phyloP scores from a whole-genome alignment of 768 basidiomycete genomes.

The Sutorius australiensis region DNA sequence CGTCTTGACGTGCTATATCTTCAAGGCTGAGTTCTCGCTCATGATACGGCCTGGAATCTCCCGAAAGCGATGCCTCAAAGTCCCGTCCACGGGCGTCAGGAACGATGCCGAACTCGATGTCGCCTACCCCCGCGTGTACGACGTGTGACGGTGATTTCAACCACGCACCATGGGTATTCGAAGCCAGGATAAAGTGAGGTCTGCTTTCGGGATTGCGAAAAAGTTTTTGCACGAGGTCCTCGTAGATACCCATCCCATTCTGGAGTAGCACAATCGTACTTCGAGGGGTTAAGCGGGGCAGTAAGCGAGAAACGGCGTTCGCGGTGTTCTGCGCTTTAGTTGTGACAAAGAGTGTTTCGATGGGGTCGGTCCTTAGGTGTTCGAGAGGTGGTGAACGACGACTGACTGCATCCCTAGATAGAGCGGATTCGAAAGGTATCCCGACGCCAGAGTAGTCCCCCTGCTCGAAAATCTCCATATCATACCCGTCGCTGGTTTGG shows the following conservation, averaged over 20 bases:
- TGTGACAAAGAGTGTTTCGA: conserved; percentile 78
- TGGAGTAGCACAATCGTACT: conserved; percentile 91
- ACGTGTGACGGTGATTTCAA: conserved; percentile 48
- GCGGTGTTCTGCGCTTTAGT: conserved; percentile 72
- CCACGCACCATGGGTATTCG: conserved; percentile 79
- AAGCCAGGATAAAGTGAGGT: conserved; percentile 82
- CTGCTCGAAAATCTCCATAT: conserved; percentile 45
- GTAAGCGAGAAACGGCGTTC: conserved; percentile 52
- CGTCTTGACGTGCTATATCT: conserved; percentile 44
- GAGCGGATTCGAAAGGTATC: conserved; percentile 15
- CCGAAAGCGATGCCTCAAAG: conserved; percentile 53
- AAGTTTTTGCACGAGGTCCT: conserved; percentile 58
- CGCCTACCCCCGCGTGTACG: conserved; percentile 68
- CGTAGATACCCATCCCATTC: conserved; percentile 93
- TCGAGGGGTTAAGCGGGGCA: conserved; percentile 55
- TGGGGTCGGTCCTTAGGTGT: conserved; percentile 33
- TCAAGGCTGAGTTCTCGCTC: conserved; percentile 47
- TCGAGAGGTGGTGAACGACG: conserved; percentile 12
- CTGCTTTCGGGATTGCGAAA: conserved; percentile 72
- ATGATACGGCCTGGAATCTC: conserved; percentile 29
- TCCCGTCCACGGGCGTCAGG: conserved; percentile 62
- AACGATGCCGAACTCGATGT: conserved; percentile 74
- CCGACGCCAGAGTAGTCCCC: conserved; percentile 22
- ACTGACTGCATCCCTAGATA: conserved; percentile 10
- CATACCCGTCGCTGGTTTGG: conserved; percentile 42